Conservation (phyloP, 345 rosid genomes). For the thale cress (Arabidopsis thaliana) region DNA sequence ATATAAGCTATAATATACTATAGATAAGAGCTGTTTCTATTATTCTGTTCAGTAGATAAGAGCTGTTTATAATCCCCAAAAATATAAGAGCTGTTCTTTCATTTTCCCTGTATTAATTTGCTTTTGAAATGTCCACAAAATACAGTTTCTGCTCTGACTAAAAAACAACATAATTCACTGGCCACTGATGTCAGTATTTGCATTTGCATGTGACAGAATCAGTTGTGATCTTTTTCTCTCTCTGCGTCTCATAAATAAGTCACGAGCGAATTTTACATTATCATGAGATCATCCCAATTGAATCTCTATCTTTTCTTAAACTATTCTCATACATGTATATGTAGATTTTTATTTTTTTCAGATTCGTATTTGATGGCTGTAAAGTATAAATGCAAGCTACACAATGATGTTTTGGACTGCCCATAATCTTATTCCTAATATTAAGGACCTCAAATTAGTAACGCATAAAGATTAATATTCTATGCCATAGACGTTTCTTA, state of each 20-base stretch:
- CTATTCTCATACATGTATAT: not conserved
- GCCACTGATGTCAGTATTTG: slow-evolving; percentile 32
- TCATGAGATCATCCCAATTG: slow-evolving; percentile 10
- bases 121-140: slow-evolving; percentile 30
- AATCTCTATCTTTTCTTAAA: slow-evolving; percentile 1
- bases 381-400: not conserved
- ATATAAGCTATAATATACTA: slow-evolving; percentile 20
- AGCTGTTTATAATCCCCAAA: slow-evolving; percentile 35
- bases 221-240: slow-evolving; percentile 30
- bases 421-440: slow-evolving; percentile 1
- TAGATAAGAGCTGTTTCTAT: slow-evolving; percentile 29
- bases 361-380: slow-evolving; percentile 23
- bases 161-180: slow-evolving; percentile 37
- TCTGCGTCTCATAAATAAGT: slow-evolving; percentile 23
- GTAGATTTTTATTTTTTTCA: not conserved
- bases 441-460: not conserved
- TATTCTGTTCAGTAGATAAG: slow-evolving; percentile 23
- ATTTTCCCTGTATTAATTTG: slow-evolving; percentile 19
- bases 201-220: slow-evolving; percentile 43
- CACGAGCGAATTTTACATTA: slow-evolving; percentile 41
- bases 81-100: slow-evolving; percentile 24
- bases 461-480: not conserved
- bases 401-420: not conserved
- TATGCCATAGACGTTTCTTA: too few relatives aligned
- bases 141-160: slow-evolving; percentile 37